Conservation (phyloP, 1,139 yeast species). For the Taphrina flavorubra region DNA sequence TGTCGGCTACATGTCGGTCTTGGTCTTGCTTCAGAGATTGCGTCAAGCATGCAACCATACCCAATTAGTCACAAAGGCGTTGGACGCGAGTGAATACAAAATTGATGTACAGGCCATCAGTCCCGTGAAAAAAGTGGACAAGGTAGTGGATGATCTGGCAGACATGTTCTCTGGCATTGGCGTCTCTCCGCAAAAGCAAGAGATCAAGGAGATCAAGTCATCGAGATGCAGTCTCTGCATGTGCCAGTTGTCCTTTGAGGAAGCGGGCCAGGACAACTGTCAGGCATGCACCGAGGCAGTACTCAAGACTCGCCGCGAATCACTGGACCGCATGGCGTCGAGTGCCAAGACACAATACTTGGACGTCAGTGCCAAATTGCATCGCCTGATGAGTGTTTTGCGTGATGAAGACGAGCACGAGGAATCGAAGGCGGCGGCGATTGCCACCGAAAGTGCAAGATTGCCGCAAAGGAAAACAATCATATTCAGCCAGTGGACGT, state of each 20-base stretch:
- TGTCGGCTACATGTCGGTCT: conserved; percentile 72
- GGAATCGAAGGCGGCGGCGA: neutral
- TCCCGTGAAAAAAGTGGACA: conserved; percentile 33
- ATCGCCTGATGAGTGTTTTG: conserved; percentile 37
- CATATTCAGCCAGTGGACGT: conserved; percentile 83
- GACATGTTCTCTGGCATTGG: conserved; percentile 39
- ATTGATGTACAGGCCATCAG: conserved; percentile 30
- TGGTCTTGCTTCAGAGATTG: conserved; percentile 78
- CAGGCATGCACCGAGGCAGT: conserved; percentile 26
- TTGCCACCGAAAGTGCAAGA: neutral
- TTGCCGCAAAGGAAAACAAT: conserved; percentile 58
- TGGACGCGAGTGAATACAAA: conserved; percentile 34
- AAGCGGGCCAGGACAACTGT: conserved; percentile 19
- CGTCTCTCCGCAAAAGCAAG: conserved; percentile 29
- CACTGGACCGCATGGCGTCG: neutral
- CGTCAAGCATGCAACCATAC: conserved; percentile 89
- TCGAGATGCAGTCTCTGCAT: conserved; percentile 41
- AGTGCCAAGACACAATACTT: conserved; percentile 2
- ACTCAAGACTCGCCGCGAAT: conserved; percentile 17
- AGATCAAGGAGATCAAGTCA: conserved; percentile 8
- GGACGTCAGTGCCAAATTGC: conserved; percentile 36
- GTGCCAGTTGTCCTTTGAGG: conserved; percentile 16
- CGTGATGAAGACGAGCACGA: conserved; percentile 20
- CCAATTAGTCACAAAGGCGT: conserved; percentile 29
- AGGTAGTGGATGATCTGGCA: conserved; percentile 42